Evolutionary conservation across 2,329 filamentous ascomycete species (phyloP), one percentile per base, ranked within the genome.

Genomic region (Ceratocystis alfenasii): DNA sequence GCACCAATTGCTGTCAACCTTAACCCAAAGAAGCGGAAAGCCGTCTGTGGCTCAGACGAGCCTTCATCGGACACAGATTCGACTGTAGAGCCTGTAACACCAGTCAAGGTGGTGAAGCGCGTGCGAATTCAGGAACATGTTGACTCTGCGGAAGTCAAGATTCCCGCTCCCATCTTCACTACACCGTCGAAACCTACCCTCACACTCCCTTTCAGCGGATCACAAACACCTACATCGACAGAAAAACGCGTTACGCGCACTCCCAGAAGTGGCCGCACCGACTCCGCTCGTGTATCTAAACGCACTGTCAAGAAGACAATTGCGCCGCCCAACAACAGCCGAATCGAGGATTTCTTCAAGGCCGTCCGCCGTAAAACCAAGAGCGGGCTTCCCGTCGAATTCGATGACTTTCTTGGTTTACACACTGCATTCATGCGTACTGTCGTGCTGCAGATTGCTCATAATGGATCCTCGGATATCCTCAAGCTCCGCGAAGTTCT

Each of bases 401-500:
- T 85, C 50, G 73, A 78, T 66, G 83, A 88, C 62, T 77, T 90
- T 17, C 75, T 88, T 63, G 76, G 81, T 66, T 77, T 92, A 30
- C 84, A 90, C 73, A 78, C 78, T 50, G 80, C 85, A 10, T 88
- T 91, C 70, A 78, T 89, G 67, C 85, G 86, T 71, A 85, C 87
- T 0, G 76, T 90, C 28, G 81, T 83, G 0, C 76, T 91, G 8
- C 87, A 90, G 71, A 81, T 84, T 68, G 86, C 86, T 1, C 87
- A 92, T 74, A 84, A 87, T 73, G 85, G 86, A 67, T 76, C 77
- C 36, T 77, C 79, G 60, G 78, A 82, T 0, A 85, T 88, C 0
- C 82, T 85, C 28, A 86, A 90, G 70, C 74, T 90, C 57, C 78
- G 80, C 45, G 76, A 79, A 36, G 78, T 91, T 45, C 79, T 82